Conservation (phyloP, 257 asterid genomes). For the Haberlea rhodopensis region DNA sequence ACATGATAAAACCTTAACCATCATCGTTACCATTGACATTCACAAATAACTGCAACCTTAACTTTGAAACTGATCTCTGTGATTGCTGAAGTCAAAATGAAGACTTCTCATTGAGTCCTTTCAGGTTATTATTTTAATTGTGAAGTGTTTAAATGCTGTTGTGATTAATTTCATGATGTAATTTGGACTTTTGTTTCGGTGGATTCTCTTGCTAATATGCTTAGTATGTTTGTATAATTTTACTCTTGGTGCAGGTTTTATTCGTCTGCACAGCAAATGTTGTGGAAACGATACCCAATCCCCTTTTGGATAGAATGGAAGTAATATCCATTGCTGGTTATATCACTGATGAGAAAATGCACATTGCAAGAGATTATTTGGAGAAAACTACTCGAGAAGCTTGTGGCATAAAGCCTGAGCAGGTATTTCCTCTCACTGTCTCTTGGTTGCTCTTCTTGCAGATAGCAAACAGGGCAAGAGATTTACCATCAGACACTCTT, state of each 20-base stretch:
- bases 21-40: too few relatives aligned
- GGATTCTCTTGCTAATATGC: constrained; percentile 14
- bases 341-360: constrained; percentile 96
- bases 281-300: constrained; percentile 81
- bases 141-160: not conserved
- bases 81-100: not conserved
- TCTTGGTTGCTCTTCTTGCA: constrained; percentile 9
- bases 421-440: constrained; percentile 39
- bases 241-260: constrained; percentile 62
- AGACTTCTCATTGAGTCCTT: not conserved
- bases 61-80: not conserved
- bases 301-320: constrained; percentile 98
- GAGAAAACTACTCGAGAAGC: constrained; percentile 90
- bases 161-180: constrained; percentile 5
- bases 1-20: too few relatives aligned
- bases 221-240: not conserved
- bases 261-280: constrained; percentile 98
- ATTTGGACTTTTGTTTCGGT: not conserved
- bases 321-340: constrained; percentile 95
- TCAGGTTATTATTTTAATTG: not conserved
- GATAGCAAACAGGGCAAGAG: not conserved
- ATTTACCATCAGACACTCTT: not conserved
- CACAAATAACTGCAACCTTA: too few relatives aligned
- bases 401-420: constrained; percentile 94
- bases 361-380: constrained; percentile 92